Conservation (phyloP, 2,329 filamentous ascomycete genomes). For the Alternaria novae-zelandiae region DNA sequence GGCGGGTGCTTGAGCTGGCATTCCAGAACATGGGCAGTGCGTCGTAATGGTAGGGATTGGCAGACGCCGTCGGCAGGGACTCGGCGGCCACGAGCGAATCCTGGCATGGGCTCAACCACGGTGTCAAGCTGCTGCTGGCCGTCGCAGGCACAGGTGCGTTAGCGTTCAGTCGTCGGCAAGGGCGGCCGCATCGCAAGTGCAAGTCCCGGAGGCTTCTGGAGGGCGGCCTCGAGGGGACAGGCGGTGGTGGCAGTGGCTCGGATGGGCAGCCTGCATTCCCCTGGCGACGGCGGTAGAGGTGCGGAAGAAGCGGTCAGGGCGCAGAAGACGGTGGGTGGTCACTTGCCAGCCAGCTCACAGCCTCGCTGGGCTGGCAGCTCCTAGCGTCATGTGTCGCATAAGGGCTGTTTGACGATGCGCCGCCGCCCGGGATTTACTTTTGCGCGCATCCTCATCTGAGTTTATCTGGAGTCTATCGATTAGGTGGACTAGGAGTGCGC, state of each 20-base stretch:
- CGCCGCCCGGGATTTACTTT: constrained; percentile 10
- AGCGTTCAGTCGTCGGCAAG: constrained; percentile 24
- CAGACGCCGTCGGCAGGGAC: constrained; percentile 24
- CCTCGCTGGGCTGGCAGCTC: constrained; percentile 30
- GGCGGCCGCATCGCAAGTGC: constrained; percentile 20
- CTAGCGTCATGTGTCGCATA: constrained; percentile 33
- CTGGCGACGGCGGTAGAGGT: constrained; percentile 27
- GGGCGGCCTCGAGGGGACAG: constrained; percentile 8
- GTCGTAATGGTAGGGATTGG: constrained; percentile 26
- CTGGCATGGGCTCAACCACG: constrained; percentile 10
- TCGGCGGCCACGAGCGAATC: constrained; percentile 17
- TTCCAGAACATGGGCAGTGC: constrained; percentile 28
- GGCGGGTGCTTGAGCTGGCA: constrained; percentile 4
- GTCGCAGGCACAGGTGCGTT: constrained; percentile 14
- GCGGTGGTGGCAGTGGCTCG: neutral
- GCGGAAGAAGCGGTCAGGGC: constrained; percentile 36
- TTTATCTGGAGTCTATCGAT: neutral
- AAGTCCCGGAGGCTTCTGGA: constrained; percentile 6
- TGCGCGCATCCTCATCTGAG: neutral
- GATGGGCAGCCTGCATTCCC: constrained; percentile 25
- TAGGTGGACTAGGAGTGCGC: neutral
- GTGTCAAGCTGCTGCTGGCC: constrained; percentile 14
- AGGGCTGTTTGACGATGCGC: constrained; percentile 35
- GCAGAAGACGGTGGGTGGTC: constrained; percentile 22
- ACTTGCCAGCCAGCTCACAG: constrained; percentile 27